A percentile compares a stretch with the other conserved stretches of the same genome.
Evolutionary conservation across 495 filamentous ascomycete species (phyloP).

Genomic region (Chaetomidium leptoderma): DNA sequence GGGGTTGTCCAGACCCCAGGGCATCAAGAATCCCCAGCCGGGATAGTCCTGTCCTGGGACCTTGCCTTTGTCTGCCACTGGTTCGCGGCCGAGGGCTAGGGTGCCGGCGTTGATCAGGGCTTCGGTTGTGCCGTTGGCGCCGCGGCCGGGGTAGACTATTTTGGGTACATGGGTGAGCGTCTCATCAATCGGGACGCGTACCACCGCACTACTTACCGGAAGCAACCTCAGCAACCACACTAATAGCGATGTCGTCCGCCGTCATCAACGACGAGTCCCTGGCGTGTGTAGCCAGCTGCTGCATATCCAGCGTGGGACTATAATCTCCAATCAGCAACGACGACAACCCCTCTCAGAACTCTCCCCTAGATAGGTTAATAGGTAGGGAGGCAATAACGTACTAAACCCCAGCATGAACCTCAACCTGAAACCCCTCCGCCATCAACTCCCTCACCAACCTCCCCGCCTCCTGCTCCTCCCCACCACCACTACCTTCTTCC

Average conservation of each 20-base stretch:
- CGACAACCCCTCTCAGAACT: not conserved
- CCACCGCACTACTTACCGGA: constrained; percentile 23
- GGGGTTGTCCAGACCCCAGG: constrained; percentile 46
- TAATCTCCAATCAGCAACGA: constrained; percentile 49
- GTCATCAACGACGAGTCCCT: constrained; percentile 36
- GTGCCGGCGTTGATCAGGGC: constrained; percentile 67
- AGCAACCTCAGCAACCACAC: constrained; percentile 64
- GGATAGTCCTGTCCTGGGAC: constrained; percentile 48
- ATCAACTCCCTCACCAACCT: constrained; percentile 16
- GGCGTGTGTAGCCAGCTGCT: constrained; percentile 74
- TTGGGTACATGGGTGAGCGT: not conserved
- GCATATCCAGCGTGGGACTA: constrained; percentile 67
- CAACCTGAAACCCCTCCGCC: constrained; percentile 22
- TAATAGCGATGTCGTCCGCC: constrained; percentile 59
- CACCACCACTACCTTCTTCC: not conserved
- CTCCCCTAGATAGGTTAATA: not conserved
- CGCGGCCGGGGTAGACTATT: constrained; percentile 58
- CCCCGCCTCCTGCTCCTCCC: constrained; percentile 10
- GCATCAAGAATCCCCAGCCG: constrained; percentile 69
- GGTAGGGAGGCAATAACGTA: constrained; percentile 13
- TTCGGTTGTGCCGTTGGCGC: constrained; percentile 51
- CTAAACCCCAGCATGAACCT: constrained; percentile 39
- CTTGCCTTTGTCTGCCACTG: constrained; percentile 29
- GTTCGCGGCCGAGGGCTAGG: constrained; percentile 70
- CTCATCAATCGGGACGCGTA: not conserved